A percentile compares a stretch with the other conserved stretches of the same genome.
These are phyloP conservation scores for Tulasnella sp. DNA, from an alignment of 768 basidiomycete genomes.

Conservation along the genomic window DNA sequence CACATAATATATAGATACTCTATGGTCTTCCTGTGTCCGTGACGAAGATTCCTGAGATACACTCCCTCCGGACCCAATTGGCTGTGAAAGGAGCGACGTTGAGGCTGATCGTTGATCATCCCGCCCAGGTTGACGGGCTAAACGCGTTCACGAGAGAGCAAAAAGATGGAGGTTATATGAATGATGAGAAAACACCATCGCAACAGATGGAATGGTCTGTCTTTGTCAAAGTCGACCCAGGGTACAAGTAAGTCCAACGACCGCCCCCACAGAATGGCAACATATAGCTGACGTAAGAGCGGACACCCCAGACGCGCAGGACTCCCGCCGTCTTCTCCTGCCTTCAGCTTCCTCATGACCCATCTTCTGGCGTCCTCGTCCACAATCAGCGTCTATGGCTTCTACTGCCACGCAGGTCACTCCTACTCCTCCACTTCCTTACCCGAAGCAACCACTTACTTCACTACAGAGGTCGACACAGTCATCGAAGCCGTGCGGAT, in stretches of 20 bases:
- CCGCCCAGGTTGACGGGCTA: slow-evolving; percentile 54
- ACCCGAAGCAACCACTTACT: slow-evolving; percentile 50
- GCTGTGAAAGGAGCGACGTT: slow-evolving; percentile 44
- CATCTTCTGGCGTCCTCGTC: slow-evolving; percentile 39
- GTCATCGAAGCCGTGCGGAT: slow-evolving; percentile 55
- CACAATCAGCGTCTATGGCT: slow-evolving; percentile 58
- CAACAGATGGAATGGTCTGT: slow-evolving; percentile 58
- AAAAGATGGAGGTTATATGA: no score
- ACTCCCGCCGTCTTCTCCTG: slow-evolving; percentile 39
- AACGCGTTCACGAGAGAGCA: slow-evolving; percentile 47
- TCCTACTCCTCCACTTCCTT: slow-evolving; percentile 66
- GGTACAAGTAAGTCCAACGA: slow-evolving; percentile 46
- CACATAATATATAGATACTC: slow-evolving; percentile 43
- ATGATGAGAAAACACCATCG: background rate
- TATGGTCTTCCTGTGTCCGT: slow-evolving; percentile 63
- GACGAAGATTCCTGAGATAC: slow-evolving; percentile 64
- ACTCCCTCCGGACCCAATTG: slow-evolving; percentile 45
- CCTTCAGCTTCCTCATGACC: slow-evolving; percentile 45
- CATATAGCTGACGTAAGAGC: background rate
- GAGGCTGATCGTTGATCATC: slow-evolving; percentile 64
- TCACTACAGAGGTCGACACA: slow-evolving; percentile 56
- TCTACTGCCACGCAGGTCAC: slow-evolving; percentile 71
- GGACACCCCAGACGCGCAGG: slow-evolving; percentile 55
- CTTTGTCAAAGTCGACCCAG: slow-evolving; percentile 65
- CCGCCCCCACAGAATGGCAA: background rate